Base-by-base conservation (phyloP, 345 rosid species). In the Carallia brachiata region DNA sequence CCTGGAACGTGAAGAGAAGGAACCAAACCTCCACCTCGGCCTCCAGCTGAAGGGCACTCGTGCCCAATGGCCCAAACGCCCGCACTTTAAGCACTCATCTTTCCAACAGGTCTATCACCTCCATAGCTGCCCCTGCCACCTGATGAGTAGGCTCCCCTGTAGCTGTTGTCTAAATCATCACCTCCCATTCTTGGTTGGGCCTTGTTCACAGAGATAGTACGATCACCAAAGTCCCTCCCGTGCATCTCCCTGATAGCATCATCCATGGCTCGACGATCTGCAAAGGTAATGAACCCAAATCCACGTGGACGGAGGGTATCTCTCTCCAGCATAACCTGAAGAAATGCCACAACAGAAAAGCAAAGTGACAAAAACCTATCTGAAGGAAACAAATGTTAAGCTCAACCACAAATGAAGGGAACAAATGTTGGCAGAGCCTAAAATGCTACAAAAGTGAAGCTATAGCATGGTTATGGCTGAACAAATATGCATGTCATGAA, bases 71-170 rank as follows among this genome's bases (percentile, higher is more conserved):
- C 99, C 99, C 28, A 67, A 73, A 53, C 93, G 89, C 65, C 99
- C 97, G 75, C 99, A 96, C 75, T 89, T 96, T 82, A 88, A 96
- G 85, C 99, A 96, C 64, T 90, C 97, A 77, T 96, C 99, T 70
- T 85, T 32, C 78, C 92, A 66, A 76, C 84, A 68, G 91, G 87
- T 75, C 90, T 90, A 73, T 88, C 98, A 74, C 88, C 81, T 7
- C 84, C 87, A 79, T 86, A 84, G 74, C 88, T 80, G 68, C 90
- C 89, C 75, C 95, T 83, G 69, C 90, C 86, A 69, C 85, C 78
- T 13, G 93, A 82, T 61, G 91, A 79, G 78, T 86, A 89, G 77
- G 94, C 92, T 79, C 99, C 98, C 73, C 88, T 82, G 69, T 86
- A 86, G 78, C 91, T 87, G 44, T 90, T n/a, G n/a, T n/a, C 94